These are phyloP conservation scores for Cladosporium colombiae DNA, from an alignment of 2,329 filamentous ascomycete genomes.

Conservation along the genomic window DNA sequence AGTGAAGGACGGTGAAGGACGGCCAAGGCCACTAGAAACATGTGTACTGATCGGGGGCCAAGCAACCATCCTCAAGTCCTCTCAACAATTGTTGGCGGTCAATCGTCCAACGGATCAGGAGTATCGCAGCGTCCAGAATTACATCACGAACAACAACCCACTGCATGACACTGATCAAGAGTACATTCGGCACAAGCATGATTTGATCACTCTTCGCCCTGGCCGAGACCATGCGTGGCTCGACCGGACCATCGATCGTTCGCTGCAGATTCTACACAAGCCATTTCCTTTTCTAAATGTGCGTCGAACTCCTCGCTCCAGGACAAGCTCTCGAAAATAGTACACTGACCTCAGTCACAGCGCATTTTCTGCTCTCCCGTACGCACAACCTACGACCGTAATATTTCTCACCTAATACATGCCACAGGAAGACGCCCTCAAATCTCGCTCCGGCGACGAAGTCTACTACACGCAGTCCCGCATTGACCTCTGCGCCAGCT, in stretches of 20 bases:
- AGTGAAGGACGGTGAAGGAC: too few relatives aligned
- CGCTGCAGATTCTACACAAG: constrained; percentile 22
- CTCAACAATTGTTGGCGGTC: not conserved
- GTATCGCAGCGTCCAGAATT: constrained; percentile 1
- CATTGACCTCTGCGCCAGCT: constrained; percentile 28
- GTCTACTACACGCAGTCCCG: constrained; percentile 30
- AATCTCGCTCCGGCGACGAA: constrained; percentile 12
- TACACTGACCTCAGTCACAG: not conserved
- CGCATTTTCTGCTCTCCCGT: constrained; percentile 13
- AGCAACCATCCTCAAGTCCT: constrained; percentile 3
- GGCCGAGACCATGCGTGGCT: constrained; percentile 45
- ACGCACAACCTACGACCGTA: not conserved
- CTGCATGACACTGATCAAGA: constrained; percentile 30
- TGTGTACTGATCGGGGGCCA: not conserved
- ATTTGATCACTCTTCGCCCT: constrained; percentile 42
- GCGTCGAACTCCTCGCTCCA: not conserved
- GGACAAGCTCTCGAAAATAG: not conserved
- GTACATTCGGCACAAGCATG: constrained; percentile 43
- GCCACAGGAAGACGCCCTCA: constrained; percentile 10
- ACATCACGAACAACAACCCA: constrained; percentile 28
- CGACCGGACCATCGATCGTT: constrained; percentile 38
- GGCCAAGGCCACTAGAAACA: too few relatives aligned
- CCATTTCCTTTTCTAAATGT: constrained; percentile 13
- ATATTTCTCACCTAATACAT: not conserved
- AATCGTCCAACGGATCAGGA: not conserved